phyloP scores from a whole-genome alignment of 2,329 filamentous ascomycete species.

The Dactylellina cionopaga region DNA sequence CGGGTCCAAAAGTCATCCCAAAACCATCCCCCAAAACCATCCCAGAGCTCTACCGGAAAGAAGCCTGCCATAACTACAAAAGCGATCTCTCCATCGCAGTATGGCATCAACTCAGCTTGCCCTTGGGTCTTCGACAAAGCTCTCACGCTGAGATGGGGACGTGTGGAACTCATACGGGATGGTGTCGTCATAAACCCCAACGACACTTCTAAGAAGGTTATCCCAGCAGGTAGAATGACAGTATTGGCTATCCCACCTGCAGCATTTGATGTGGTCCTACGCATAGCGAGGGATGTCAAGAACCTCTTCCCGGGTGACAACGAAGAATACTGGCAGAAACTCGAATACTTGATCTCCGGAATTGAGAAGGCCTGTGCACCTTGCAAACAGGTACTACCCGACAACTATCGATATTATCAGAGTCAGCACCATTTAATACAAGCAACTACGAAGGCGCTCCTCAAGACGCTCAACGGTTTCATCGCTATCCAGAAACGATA shows the following conservation, averaged over 20 bases:
- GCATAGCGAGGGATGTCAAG: neutral
- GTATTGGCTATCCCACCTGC: neutral
- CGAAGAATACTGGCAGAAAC: neutral
- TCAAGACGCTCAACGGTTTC: neutral
- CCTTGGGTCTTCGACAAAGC: constrained; percentile 4
- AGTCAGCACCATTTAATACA: neutral
- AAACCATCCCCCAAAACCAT: too few relatives aligned
- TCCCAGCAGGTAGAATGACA: neutral
- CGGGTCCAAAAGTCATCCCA: too few relatives aligned
- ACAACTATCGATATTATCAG: neutral
- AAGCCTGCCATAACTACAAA: too few relatives aligned
- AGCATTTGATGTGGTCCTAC: neutral
- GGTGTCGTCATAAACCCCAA: neutral
- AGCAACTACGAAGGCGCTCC: neutral
- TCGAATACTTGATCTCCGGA: neutral
- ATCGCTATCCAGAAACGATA: neutral
- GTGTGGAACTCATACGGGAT: neutral
- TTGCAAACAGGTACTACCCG: neutral
- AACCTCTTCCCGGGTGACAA: constrained; percentile 14
- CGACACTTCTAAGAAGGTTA: neutral
- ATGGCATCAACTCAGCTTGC: neutral
- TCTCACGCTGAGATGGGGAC: neutral
- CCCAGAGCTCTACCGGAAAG: too few relatives aligned
- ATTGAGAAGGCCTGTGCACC: neutral
- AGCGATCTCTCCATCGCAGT: too few relatives aligned